Percentiles rank a stretch among this genome's conserved stretches.
Evolutionary conservation across 352 stramenopile genomes (phyloP).

Genomic region (Thraustochytrium striatum): DNA sequence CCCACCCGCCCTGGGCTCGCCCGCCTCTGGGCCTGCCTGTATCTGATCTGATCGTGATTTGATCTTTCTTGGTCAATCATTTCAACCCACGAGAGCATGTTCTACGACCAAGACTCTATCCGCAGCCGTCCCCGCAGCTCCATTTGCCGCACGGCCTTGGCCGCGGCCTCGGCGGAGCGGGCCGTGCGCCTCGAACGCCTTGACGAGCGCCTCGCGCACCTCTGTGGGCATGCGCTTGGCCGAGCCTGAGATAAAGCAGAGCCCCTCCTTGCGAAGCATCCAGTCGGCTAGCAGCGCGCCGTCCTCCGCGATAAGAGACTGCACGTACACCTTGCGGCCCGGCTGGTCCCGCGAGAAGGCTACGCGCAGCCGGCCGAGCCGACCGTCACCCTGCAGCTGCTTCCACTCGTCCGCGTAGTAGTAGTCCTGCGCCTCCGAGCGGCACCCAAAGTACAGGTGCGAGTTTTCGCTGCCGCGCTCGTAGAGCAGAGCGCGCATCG

Average conservation of each 20-base stretch:
- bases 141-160: not conserved
- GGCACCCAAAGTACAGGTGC: constrained; percentile 79
- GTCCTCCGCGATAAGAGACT: constrained; percentile 73
- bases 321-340: constrained; percentile 81
- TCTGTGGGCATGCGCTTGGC: constrained; percentile 85
- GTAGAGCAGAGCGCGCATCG: constrained; percentile 79
- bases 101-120: constrained; percentile 34
- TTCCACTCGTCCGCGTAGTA: constrained; percentile 74
- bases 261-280: constrained; percentile 60
- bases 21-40: no score
- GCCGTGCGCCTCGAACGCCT: constrained; percentile 65
- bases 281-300: constrained; percentile 39
- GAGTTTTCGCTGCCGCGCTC: constrained; percentile 59
- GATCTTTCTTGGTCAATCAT: no score
- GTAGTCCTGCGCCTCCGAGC: constrained; percentile 77
- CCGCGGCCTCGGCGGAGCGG: not conserved
- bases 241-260: constrained; percentile 76
- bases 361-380: constrained; percentile 69
- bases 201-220: constrained; percentile 77
- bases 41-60: no score
- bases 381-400: constrained; percentile 57
- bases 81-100: no score
- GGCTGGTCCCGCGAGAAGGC: constrained; percentile 81
- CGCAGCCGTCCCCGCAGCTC: not conserved
- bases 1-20: no score